Evolutionary conservation across 2,329 filamentous ascomycete genomes (phyloP), one percentile per base, ranked within the genome.

Genomic region (Juglanconis oblonga): DNA sequence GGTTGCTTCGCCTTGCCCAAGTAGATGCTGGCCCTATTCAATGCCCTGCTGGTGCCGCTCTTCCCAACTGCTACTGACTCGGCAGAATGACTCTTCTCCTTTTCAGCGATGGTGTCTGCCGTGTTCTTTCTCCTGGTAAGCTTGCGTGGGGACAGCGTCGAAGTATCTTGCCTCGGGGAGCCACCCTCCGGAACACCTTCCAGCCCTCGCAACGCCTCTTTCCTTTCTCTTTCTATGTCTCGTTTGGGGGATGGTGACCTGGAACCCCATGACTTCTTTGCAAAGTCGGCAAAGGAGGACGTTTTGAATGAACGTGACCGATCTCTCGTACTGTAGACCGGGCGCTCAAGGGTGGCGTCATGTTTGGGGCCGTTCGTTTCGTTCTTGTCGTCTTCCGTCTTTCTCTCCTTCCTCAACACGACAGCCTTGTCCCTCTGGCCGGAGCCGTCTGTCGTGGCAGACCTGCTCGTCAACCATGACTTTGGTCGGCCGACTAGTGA

Each of bases 231-330:
- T 48, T 68, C 62, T 60, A 52, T 51, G 67, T 66, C 68, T 73
- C 61, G 63, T 64, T 61, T 65, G 7, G 81, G 79, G 3, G 81
- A 81, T 0, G 81, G 77, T 1, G 80, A 81, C 14, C 78, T 75
- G 38, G 82, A 82, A 42, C 74, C 79, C 82, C 81, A 85, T 45
- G 81, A 79, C 55, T 79, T 77, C 63, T 76, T 79, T 8, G 81
- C 77, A 66, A 83, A 79, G 62, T 74, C 79, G 52, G 78, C 76
- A 64, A 85, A 78, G 45, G 79, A 81, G 55, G 77, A 76, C 5
- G 45, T 35, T 11, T 40, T 49, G 14, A 57, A 57, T 2, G 55
- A 57, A 13, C 47, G 42, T 32, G 79, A 75, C 36, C 77, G 71
- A 3, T 72, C 72, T 53, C 73, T 72, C 40, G 74, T 69, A 58